A percentile compares a stretch with the other conserved stretches of the same genome.
These are phyloP conservation scores for Hevea brasiliensis DNA, from an alignment of 345 rosid genomes.

Conservation along the genomic window DNA sequence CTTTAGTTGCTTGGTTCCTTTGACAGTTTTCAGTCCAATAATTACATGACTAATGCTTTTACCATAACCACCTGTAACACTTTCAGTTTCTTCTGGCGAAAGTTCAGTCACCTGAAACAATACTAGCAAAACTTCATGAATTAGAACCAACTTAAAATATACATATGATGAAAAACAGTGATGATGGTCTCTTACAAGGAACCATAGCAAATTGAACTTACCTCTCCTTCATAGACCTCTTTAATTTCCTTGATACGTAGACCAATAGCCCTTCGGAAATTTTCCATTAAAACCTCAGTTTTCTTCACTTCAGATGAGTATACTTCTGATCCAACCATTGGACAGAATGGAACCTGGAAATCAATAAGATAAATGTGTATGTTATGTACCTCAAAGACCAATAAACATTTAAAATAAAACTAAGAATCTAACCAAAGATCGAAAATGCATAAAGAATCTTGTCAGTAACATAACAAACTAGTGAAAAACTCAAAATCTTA, in stretches of 20 bases:
- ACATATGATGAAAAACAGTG: neutral
- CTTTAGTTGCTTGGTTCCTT: slow-evolving; percentile 95
- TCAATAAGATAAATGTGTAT: neutral
- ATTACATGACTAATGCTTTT: slow-evolving; percentile 97
- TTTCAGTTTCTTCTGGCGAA: slow-evolving; percentile 97
- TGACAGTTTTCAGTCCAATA: slow-evolving; percentile 91
- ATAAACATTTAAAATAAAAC: neutral
- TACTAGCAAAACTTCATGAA: slow-evolving; percentile 23
- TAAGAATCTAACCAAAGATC: slow-evolving; percentile 5
- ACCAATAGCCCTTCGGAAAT: slow-evolving; percentile 93
- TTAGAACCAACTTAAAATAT: slow-evolving; percentile 3
- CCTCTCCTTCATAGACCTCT: slow-evolving; percentile 99
- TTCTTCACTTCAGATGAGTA: slow-evolving; percentile 98
- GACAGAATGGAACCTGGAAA: slow-evolving; percentile 93
- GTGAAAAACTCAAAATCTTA: neutral
- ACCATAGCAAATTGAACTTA: slow-evolving; percentile 30
- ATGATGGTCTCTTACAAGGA: slow-evolving; percentile 9
- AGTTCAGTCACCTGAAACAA: slow-evolving; percentile 86
- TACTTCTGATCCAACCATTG: slow-evolving; percentile 99
- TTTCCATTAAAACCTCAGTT: slow-evolving; percentile 99
- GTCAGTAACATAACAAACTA: neutral
- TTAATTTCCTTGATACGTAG: slow-evolving; percentile 95
- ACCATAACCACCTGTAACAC: slow-evolving; percentile 91
- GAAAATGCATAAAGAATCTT: neutral
- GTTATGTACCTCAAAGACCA: neutral